Conservation (phyloP, 495 filamentous ascomycete species). For the Terfezia boudieri region DNA sequence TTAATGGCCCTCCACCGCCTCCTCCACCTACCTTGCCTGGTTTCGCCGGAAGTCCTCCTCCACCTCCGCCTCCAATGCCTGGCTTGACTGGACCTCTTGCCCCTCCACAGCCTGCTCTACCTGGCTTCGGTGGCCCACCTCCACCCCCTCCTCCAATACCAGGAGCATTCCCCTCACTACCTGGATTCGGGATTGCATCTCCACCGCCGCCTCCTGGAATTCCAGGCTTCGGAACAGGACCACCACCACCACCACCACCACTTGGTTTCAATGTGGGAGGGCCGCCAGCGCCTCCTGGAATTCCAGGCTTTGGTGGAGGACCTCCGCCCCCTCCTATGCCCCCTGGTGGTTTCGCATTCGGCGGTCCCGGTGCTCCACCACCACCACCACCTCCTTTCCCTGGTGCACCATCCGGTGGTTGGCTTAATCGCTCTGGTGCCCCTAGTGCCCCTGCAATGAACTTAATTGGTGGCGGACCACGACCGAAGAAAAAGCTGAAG, state of each 20-base stretch:
- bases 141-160: slow-evolving; percentile 19
- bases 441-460: slow-evolving; percentile 10
- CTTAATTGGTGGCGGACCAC: slow-evolving; percentile 32
- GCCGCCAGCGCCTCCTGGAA: slow-evolving; percentile 13
- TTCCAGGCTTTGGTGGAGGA: slow-evolving; percentile 4
- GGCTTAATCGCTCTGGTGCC: slow-evolving; percentile 4
- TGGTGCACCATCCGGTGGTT: slow-evolving; percentile 19
- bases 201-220: slow-evolving; percentile 30
- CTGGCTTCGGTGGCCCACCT: slow-evolving; percentile 28
- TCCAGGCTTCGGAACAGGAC: slow-evolving; percentile 21
- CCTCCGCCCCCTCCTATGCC: slow-evolving; percentile 7
- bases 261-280: slow-evolving; percentile 25
- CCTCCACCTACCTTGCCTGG: neutral
- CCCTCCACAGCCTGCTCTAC: slow-evolving; percentile 27
- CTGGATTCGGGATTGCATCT: neutral
- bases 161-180: neutral
- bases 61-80: slow-evolving; percentile 22
- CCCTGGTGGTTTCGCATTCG: slow-evolving; percentile 7
- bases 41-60: slow-evolving; percentile 27
- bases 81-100: neutral
- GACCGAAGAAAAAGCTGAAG: slow-evolving; percentile 98
- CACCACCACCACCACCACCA: slow-evolving; percentile 32
- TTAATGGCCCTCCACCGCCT: neutral
- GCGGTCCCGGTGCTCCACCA: slow-evolving; percentile 10
- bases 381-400: slow-evolving; percentile 18